phyloP scores from a whole-genome alignment of 441 rosid genomes.

The Gossypium gossypioides region DNA sequence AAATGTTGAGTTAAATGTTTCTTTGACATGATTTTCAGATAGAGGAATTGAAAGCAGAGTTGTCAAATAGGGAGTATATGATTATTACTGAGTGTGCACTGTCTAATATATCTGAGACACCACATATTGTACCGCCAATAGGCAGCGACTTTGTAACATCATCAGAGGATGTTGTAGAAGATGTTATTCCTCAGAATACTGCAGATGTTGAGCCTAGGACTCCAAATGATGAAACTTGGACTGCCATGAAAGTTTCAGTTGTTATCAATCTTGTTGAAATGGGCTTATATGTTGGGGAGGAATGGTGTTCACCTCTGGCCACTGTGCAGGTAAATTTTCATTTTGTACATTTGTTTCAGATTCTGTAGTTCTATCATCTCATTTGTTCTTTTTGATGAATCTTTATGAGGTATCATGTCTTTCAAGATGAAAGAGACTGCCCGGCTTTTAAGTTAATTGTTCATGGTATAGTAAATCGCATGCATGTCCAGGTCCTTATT shows the following conservation, averaged over 20 bases:
- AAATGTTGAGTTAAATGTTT: constrained; percentile 15
- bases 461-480: not conserved
- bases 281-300: constrained; percentile 61
- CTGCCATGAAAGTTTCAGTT: constrained; percentile 61
- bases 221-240: constrained; percentile 44
- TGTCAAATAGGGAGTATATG: constrained; percentile 80
- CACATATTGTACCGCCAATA: constrained; percentile 56
- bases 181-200: constrained; percentile 34
- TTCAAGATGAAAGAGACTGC: not conserved
- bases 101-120: constrained; percentile 83
- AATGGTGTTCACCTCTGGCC: constrained; percentile 74
- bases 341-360: not conserved
- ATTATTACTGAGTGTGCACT: constrained; percentile 84
- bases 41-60: constrained; percentile 72
- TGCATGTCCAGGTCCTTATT: not conserved
- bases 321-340: constrained; percentile 57
- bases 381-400: constrained; percentile 4
- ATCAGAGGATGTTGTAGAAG: constrained; percentile 37
- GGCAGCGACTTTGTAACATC: constrained; percentile 31
- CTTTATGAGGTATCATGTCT: not conserved
- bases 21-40: constrained; percentile 48
- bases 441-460: not conserved
- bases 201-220: constrained; percentile 27
- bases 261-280: constrained; percentile 65
- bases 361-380: not conserved